Evolutionary conservation across 371 early-diverging fungal species (phyloP).

Genomic region (Circinella umbellata): DNA sequence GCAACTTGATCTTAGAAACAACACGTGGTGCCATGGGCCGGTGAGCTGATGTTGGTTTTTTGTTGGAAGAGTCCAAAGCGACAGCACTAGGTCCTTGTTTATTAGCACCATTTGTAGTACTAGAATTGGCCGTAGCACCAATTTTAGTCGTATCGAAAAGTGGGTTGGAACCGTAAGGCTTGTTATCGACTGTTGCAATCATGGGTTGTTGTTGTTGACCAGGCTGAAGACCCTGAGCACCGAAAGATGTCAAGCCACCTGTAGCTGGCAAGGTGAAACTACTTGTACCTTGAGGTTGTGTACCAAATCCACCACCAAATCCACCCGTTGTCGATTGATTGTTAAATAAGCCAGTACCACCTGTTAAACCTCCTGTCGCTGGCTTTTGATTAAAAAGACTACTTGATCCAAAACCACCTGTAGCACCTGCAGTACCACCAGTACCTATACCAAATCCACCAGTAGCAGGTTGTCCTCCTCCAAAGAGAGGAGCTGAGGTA

Average conservation of each 20-base stretch:
- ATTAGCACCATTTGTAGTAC: slow-evolving; percentile 18
- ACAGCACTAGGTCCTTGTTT: slow-evolving; percentile 53
- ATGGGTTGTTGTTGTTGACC: slow-evolving; percentile 54
- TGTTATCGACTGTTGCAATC: slow-evolving; percentile 77
- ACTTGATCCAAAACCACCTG: neutral
- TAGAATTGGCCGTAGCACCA: slow-evolving; percentile 21
- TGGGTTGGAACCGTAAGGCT: slow-evolving; percentile 86
- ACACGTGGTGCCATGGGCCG: slow-evolving; percentile 72
- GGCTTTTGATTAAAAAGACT: slow-evolving; percentile 1
- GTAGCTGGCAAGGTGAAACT: slow-evolving; percentile 45
- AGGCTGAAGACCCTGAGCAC: slow-evolving; percentile 38
- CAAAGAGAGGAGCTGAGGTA: slow-evolving; percentile 15
- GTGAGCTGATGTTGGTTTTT: slow-evolving; percentile 58
- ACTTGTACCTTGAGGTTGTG: slow-evolving; percentile 25
- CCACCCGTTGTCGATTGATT: slow-evolving; percentile 28
- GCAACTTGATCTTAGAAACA: slow-evolving; percentile 70
- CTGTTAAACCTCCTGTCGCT: neutral
- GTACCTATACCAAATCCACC: slow-evolving; percentile 8
- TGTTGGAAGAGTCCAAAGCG: slow-evolving; percentile 45
- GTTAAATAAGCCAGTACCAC: slow-evolving; percentile 29
- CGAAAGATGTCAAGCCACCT: slow-evolving; percentile 52
- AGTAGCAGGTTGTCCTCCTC: neutral
- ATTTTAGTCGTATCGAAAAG: slow-evolving; percentile 63
- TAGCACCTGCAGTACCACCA: neutral
- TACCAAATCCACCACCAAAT: slow-evolving; percentile 27